Base-by-base conservation (phyloP, 306 rosid species). In the Neltuma alba region DNA sequence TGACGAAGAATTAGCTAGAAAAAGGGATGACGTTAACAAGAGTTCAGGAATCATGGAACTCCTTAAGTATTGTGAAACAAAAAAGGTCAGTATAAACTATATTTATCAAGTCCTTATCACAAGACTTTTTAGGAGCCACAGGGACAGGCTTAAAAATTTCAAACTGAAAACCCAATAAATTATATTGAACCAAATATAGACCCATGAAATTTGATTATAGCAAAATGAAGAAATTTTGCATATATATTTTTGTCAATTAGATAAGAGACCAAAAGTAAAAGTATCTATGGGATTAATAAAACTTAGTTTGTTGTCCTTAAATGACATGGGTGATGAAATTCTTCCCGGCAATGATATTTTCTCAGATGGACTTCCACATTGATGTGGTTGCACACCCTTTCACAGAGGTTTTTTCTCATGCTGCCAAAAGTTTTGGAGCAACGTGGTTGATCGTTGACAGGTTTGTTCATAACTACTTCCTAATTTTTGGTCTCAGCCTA, bases 391-490 rank as follows among this genome's bases (percentile, higher is more conserved):
- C 70, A 18, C 94, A 90, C 14, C 60, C 89, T 15, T 75, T 83
- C 65, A 76, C 80, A 3, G 89, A 85, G 82, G 82, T 83, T 61
- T 92, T 87, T 58, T 36, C 73, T 3, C 79, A 67, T 14, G 86
- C 80, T 65, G 89, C 83, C 25, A 62, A 0, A 78, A 68, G 41
- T 33, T 85, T 69, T 31, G 72, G 64, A 41, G 87, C 94, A 0
- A 92, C 94, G 55, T 87, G 88, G 89, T 83, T 92, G 77, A 83
- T 94, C 73, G 86, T 94, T 75, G 91, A 88, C 67, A 92, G 90
- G 98, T 94, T 18, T 61, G 84, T 81, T 81, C 41, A 38, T 68
- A 63, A 67, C 37, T 57, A 69, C 47, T 63, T 38, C 37, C 63
- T 45, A 40, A 75, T 36, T 18, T 3, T 57, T 57, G 21, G 9